These are phyloP conservation scores for Acanthamoeba healyi DNA, from an alignment of 208 protist species.

Conservation along the genomic window DNA sequence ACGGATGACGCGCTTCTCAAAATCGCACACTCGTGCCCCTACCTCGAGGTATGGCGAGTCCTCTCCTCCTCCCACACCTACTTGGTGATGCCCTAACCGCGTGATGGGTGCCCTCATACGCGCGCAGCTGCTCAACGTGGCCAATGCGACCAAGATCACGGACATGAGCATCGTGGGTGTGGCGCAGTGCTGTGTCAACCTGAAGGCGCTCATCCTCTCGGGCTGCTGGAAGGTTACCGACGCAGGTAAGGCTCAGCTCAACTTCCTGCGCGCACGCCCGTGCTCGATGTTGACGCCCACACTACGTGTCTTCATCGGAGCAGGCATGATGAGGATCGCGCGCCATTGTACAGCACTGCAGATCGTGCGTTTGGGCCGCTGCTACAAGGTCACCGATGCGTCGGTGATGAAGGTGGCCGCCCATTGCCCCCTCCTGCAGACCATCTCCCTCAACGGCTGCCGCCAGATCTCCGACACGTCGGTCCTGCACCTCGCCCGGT, in stretches of 20 bases:
- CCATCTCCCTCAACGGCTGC: background rate
- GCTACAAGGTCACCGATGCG: slow-evolving; percentile 30
- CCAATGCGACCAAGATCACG: background rate
- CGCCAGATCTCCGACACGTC: background rate
- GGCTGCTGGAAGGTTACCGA: background rate
- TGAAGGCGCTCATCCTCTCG: background rate
- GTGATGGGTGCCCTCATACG: too few species aligned
- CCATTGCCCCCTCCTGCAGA: background rate
- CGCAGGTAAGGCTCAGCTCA: too few species aligned
- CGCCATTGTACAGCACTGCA: background rate
- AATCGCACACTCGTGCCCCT: background rate
- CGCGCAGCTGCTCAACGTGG: background rate
- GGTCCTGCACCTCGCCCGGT: background rate
- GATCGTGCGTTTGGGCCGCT: background rate
- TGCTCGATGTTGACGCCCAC: too few species aligned
- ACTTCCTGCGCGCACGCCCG: background rate
- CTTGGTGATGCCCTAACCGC: too few species aligned
- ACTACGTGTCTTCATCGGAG: too few species aligned
- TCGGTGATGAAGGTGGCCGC: background rate
- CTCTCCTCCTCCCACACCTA: too few species aligned
- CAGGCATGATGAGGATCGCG: background rate
- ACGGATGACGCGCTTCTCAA: background rate
- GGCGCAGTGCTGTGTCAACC: background rate
- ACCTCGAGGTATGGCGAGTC: slow-evolving; percentile 28
- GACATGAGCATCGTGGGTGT: background rate